These are phyloP conservation scores for Glycine tomentella DNA, from an alignment of 306 rosid species.

Conservation along the genomic window DNA sequence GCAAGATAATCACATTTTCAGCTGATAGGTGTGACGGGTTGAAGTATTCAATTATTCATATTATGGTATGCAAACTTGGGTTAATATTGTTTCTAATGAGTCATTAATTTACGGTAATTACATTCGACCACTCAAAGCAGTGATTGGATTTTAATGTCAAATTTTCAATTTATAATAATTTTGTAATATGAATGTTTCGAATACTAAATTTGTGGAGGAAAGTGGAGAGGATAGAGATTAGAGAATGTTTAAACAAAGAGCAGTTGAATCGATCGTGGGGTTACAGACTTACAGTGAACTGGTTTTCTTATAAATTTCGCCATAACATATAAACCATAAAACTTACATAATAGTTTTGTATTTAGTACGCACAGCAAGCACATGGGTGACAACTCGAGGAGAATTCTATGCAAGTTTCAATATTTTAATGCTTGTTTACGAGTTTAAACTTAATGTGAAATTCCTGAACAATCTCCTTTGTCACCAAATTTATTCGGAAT, in stretches of 20 bases:
- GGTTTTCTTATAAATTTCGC: neutral
- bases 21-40: neutral
- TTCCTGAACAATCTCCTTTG: too few species aligned
- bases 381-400: neutral
- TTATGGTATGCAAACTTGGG: neutral
- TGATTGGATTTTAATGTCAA: slow-evolving; percentile 18
- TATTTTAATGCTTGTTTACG: too few species aligned
- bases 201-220: too few species aligned
- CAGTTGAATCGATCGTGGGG: neutral
- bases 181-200: too few species aligned
- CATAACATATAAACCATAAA: too few species aligned
- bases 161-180: neutral
- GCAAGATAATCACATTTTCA: slow-evolving; percentile 34
- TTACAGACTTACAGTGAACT: neutral
- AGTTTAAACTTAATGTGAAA: too few species aligned
- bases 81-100: neutral
- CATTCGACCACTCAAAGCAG: slow-evolving; percentile 8
- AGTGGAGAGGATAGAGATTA: too few species aligned
- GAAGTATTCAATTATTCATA: slow-evolving; percentile 12
- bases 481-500: too few species aligned
- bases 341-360: neutral
- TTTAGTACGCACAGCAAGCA: neutral
- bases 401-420: too few species aligned
- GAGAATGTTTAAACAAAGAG: too few species aligned
- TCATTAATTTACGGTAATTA: neutral